Conservation (phyloP, 2,329 filamentous ascomycete species). For the Sporothrix brasiliensis region DNA sequence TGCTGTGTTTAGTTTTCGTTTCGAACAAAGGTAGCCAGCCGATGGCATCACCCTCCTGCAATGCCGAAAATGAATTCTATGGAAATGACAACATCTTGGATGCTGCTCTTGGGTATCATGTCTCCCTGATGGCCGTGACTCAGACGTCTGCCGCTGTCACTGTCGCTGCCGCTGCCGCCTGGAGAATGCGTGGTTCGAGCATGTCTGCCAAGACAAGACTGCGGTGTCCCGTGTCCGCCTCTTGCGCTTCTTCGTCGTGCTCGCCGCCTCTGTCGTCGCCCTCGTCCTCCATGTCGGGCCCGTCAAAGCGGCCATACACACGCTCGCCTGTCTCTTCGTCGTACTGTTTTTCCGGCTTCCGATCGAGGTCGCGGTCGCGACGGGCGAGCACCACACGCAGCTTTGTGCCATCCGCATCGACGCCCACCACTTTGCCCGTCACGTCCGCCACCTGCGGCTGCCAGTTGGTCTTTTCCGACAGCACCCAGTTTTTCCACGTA, state of each 20-base stretch:
- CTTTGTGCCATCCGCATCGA: conserved; percentile 53
- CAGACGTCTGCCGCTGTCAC: not conserved
- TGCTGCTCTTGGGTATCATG: conserved; percentile 14
- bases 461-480: conserved; percentile 66
- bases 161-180: not conserved
- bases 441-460: conserved; percentile 65
- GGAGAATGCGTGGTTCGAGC: conserved; percentile 64
- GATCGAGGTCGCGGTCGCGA: conserved; percentile 63
- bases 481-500: conserved; percentile 66
- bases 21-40: not conserved
- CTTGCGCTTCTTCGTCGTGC: conserved; percentile 44
- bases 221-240: conserved; percentile 55
- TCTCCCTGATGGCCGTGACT: not conserved
- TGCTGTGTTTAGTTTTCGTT: too few relatives aligned
- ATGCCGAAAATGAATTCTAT: too few relatives aligned
- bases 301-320: conserved; percentile 77
- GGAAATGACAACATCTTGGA: not conserved
- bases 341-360: conserved; percentile 58
- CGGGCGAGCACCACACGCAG: conserved; percentile 68
- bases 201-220: conserved; percentile 64
- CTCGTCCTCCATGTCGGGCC: conserved; percentile 60
- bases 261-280: conserved; percentile 54
- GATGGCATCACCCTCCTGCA: not conserved
- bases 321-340: conserved; percentile 71
- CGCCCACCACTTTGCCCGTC: conserved; percentile 66